These are phyloP conservation scores for Eimeria tenella DNA, from an alignment of 169 alveolate genomes.

Conservation along the genomic window DNA sequence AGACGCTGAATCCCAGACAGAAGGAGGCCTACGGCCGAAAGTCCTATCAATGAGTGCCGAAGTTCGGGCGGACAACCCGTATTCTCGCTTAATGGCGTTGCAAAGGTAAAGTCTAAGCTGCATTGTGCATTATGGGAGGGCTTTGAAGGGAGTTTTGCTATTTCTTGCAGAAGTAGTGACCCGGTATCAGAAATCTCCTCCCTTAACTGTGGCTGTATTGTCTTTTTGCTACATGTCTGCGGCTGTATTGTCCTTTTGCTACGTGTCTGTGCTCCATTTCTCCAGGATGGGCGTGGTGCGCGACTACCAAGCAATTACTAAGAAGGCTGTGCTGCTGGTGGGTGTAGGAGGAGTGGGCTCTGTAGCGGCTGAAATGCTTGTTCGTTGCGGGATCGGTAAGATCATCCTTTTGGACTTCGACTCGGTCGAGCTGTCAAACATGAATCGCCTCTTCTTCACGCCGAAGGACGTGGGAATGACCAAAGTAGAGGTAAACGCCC, in stretches of 20 bases:
- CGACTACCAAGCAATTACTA: constrained; percentile 91
- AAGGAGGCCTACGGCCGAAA: constrained; percentile 51
- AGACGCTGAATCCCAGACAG: neutral
- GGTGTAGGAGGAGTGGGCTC: constrained; percentile 99
- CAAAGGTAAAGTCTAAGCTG: constrained; percentile 28
- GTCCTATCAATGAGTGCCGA: constrained; percentile 67
- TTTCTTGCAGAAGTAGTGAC: no score
- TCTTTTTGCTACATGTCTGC: no score
- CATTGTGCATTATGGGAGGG: no score
- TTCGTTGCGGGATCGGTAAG: constrained; percentile 97
- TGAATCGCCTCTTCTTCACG: constrained; percentile 96
- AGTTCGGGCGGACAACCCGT: constrained; percentile 73
- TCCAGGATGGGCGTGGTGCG: constrained; percentile 96
- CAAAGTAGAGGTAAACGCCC: constrained; percentile 90
- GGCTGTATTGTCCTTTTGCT: no score
- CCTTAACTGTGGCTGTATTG: no score
- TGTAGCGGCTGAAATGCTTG: constrained; percentile 97
- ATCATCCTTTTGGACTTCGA: constrained; percentile 96
- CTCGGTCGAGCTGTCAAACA: constrained; percentile 96
- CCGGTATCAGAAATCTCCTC: no score
- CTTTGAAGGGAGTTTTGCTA: no score
- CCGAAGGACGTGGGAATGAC: constrained; percentile 94
- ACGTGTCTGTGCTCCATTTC: neutral
- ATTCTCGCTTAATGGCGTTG: constrained; percentile 75
- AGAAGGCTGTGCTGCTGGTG: constrained; percentile 91